Evolutionary conservation across 352 stramenopile species (phyloP), one percentile per base, ranked within the genome.

Genomic region (Blastocystis sp.): DNA sequence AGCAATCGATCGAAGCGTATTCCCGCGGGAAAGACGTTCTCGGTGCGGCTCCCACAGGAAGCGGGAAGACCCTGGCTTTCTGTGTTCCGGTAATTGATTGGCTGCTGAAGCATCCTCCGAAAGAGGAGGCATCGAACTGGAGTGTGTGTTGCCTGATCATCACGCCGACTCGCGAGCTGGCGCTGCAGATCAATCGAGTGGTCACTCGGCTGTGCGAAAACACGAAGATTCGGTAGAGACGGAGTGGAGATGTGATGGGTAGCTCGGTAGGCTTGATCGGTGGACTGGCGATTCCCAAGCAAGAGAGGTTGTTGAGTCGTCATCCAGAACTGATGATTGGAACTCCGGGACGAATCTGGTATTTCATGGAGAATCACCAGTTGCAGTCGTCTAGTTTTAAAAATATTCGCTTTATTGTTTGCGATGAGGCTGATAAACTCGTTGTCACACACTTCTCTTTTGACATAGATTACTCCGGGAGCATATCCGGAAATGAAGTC

Each of bases 51-150:
- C 94, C 94, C 5, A 97, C 94, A 1, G 94, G 94, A 45, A 96
- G 93, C 0, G 94, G 94, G 90, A 97, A 97, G 91, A 97, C 94
- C 56, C 91, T 97, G 37, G 94, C 94, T 29, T 97, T 96, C 90
- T 94, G 93, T 2, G 87, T 97, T 56, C 94, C 94, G 9, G 94
- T 96, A 59, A 90, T 97, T 61, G 95, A 94, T 75, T 92, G 94
- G 41, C 76, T 97, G 50, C 90, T 97, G n/a, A 84, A 90, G 45
- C 91, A 95, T 54, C 91, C 91, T 41, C 90, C 92, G 20, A 91
- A 92, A 18, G 93, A 94, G 54, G 54, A 84, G 15, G 34, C 15
- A 9, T n/a, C 18, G 45, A 29, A 68, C 26, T 64, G 63, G 56
- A 82, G 90, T 53, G 94, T 93, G 89, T 94, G 95, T 73, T 93